These are phyloP conservation scores for Boletus vermiculosoides DNA, from an alignment of 768 basidiomycete species.

Conservation along the genomic window DNA sequence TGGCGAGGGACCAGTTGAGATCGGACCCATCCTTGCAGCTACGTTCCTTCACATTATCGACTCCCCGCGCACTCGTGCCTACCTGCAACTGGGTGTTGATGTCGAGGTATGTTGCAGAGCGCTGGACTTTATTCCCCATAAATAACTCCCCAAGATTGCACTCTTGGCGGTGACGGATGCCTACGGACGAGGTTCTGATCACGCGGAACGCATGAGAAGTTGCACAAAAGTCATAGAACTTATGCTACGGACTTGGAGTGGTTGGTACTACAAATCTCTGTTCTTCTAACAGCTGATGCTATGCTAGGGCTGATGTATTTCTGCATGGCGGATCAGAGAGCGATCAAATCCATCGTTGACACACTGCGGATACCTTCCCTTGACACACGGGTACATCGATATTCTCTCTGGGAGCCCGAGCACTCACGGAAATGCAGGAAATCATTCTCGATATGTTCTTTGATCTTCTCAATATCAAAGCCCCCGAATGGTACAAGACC, in stretches of 20 bases:
- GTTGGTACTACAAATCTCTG: conserved; percentile 43
- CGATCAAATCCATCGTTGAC: conserved; percentile 81
- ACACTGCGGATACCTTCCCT: conserved; percentile 86
- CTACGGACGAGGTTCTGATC: conserved; percentile 78
- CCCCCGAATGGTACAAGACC: conserved; percentile 89
- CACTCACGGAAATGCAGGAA: conserved; percentile 56
- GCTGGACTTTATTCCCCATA: background rate
- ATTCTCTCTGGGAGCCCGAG: background rate
- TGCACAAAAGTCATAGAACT: conserved; percentile 75
- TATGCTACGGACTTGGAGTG: conserved; percentile 92
- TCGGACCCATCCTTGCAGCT: conserved; percentile 73
- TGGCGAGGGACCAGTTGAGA: conserved; percentile 85
- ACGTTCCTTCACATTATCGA: conserved; percentile 85
- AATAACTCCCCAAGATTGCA: conserved; percentile 55
- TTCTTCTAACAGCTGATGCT: conserved; percentile 8
- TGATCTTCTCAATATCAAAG: conserved; percentile 86
- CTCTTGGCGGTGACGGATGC: conserved; percentile 90
- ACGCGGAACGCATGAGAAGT: conserved; percentile 76
- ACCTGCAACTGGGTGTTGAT: conserved; percentile 79
- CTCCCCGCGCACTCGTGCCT: conserved; percentile 75
- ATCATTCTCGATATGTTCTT: conserved; percentile 93
- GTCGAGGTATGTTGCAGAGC: conserved; percentile 64
- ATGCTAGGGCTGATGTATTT: conserved; percentile 83
- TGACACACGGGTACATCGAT: conserved; percentile 63
- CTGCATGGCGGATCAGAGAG: conserved; percentile 84